These are phyloP conservation scores for Venturiaceae sp. DNA, from an alignment of 2,329 filamentous ascomycete species.

Conservation along the genomic window DNA sequence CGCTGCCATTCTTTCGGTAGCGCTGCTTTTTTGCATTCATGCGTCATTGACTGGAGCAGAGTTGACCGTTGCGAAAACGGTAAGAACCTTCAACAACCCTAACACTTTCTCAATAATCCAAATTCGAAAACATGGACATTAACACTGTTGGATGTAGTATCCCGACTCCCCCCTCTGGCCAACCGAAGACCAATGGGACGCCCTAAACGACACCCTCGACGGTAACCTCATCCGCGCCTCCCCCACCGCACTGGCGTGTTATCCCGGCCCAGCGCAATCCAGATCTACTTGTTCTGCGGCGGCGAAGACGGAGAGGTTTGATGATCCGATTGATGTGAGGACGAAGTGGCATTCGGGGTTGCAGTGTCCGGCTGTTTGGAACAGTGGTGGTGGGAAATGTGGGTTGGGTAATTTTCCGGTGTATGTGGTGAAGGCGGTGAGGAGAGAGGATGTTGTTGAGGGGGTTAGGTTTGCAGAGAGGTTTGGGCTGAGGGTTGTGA, in stretches of 20 bases:
- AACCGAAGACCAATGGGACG: too few relatives aligned
- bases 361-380: not conserved
- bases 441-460: not conserved
- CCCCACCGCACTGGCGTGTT: not conserved
- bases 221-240: not conserved
- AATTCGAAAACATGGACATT: too few relatives aligned
- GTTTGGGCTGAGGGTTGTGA: not conserved
- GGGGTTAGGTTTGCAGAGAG: constrained; percentile 1
- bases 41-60: not conserved
- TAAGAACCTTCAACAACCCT: not conserved
- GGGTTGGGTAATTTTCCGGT: constrained; percentile 18
- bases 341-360: not conserved
- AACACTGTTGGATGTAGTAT: too few relatives aligned
- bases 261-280: not conserved
- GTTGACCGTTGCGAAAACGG: not conserved
- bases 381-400: not conserved
- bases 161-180: too few relatives aligned
- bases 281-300: not conserved
- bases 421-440: constrained; percentile 24
- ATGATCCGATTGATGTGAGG: not conserved
- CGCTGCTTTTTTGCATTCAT: not conserved
- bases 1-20: not conserved
- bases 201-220: not conserved
- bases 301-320: not conserved
- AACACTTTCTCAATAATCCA: too few relatives aligned